These are phyloP conservation scores for Avena insularis DNA, from an alignment of 176 grass and related monocot species.

Conservation along the genomic window DNA sequence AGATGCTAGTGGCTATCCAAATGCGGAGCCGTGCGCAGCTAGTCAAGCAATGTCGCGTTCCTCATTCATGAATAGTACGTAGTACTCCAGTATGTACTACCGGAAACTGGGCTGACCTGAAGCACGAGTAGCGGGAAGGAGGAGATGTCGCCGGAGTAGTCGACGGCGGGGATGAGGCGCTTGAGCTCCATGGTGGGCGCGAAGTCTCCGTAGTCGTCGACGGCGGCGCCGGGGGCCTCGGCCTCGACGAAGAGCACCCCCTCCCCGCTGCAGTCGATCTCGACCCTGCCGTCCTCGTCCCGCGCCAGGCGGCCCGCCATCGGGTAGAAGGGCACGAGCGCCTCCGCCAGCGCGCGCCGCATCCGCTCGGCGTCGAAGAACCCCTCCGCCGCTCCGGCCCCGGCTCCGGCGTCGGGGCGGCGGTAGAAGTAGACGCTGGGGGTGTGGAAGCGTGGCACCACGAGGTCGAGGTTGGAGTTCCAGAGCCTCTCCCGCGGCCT, in stretches of 20 bases:
- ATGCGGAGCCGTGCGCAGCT: background rate
- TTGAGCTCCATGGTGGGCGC: slow-evolving; percentile 88
- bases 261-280: slow-evolving; percentile 79
- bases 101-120: slow-evolving; percentile 56
- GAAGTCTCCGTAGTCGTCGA: slow-evolving; percentile 84
- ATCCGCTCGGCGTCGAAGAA: slow-evolving; percentile 75
- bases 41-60: background rate
- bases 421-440: slow-evolving; percentile 94
- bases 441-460: slow-evolving; percentile 85
- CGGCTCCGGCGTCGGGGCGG: background rate
- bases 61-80: background rate
- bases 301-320: slow-evolving; percentile 79
- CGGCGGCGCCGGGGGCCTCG: slow-evolving; percentile 44
- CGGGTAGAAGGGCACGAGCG: slow-evolving; percentile 83
- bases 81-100: background rate
- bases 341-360: slow-evolving; percentile 57
- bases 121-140: slow-evolving; percentile 80
- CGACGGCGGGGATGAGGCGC: slow-evolving; percentile 72
- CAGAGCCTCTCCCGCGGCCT: slow-evolving; percentile 63
- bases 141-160: slow-evolving; percentile 83
- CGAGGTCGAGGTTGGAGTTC: slow-evolving; percentile 90
- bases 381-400: background rate
- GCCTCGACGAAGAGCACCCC: slow-evolving; percentile 93
- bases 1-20: slow-evolving; percentile 1
- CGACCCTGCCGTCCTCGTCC: slow-evolving; percentile 79